These are phyloP conservation scores for Senecio squalidus DNA, from an alignment of 140 eudicot species.

Conservation along the genomic window DNA sequence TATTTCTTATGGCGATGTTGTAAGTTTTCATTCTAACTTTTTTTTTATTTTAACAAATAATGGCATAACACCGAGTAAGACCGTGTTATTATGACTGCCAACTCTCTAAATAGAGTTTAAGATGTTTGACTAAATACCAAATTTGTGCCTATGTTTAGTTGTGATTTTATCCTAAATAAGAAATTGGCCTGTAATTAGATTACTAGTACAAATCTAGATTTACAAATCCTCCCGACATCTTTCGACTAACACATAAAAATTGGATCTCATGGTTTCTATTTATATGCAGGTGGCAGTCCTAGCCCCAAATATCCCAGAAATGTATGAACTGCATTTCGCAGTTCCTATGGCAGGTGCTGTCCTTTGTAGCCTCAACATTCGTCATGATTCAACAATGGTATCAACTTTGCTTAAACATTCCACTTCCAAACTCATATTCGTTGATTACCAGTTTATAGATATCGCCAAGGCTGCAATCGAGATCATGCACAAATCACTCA, in stretches of 20 bases:
- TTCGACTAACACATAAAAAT: too few species aligned
- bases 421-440: slow-evolving; percentile 33
- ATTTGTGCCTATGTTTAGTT: too few species aligned
- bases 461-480: slow-evolving; percentile 43
- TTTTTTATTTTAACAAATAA: too few species aligned
- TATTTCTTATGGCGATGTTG: slow-evolving; percentile 48
- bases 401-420: slow-evolving; percentile 55
- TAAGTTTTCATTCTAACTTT: slow-evolving; percentile 16
- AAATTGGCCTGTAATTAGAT: too few species aligned
- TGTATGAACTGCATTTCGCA: slow-evolving; percentile 69
- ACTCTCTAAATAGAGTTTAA: too few species aligned
- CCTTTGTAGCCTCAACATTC: slow-evolving; percentile 57
- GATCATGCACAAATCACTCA: slow-evolving; percentile 29
- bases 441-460: slow-evolving; percentile 41
- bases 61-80: too few species aligned
- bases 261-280: neutral
- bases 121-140: too few species aligned
- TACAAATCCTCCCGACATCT: too few species aligned
- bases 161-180: too few species aligned
- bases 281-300: slow-evolving; percentile 46
- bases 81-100: too few species aligned
- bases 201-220: too few species aligned
- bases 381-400: slow-evolving; percentile 57
- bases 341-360: slow-evolving; percentile 75
- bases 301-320: slow-evolving; percentile 63